Base-by-base conservation (phyloP, 2,329 filamentous ascomycete genomes). In the Colletotrichum orchidophilum region DNA sequence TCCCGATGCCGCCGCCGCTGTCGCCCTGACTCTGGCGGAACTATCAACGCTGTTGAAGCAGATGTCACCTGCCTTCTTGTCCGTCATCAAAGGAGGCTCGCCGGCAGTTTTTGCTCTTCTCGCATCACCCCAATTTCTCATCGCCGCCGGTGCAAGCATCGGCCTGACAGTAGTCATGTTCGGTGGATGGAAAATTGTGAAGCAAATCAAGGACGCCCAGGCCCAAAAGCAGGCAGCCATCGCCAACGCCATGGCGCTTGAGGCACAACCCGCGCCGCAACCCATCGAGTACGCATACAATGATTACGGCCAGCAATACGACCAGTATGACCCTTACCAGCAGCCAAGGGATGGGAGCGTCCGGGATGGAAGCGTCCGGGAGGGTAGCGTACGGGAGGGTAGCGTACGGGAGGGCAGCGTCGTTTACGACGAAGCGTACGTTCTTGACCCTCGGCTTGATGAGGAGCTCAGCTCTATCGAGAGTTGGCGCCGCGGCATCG, bases 161-260 rank as follows among this genome's bases (percentile, higher is more conserved):
- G 96, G 96, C 15, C 92, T 97, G n/a, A 98, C 96, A 0, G 91
- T 98, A 9, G 94, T 99, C 76, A 95, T 96, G 80, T 94, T 99
- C 71, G 96, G 96, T 64, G 96, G 96, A 5, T 98, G 94, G 88
- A 98, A 97, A 83, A 98, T 99, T 80, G 91, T 99, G 82, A 97
- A 98, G 86, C 92, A 91, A 76, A 94, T 98, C 75, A 81, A 82
- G 70, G 86, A 87, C 64, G 79, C 78, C 24, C 79, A 80, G 64
- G 74, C 77, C 50, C 72, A 70, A 18, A 79, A 79, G 53, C 76
- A 78, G 24, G 27, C 77, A 9, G 35, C 46, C 2, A 66, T 72
- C 42, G 50, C 62, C 35, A 64, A 70, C 15, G 72, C 80, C 29
- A 78, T 81, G 75, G 80, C 79, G 1, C 78, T 81, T 53, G 74